phyloP scores from a whole-genome alignment of 805 yeast genomes.

The Lipomyces orientalis region DNA sequence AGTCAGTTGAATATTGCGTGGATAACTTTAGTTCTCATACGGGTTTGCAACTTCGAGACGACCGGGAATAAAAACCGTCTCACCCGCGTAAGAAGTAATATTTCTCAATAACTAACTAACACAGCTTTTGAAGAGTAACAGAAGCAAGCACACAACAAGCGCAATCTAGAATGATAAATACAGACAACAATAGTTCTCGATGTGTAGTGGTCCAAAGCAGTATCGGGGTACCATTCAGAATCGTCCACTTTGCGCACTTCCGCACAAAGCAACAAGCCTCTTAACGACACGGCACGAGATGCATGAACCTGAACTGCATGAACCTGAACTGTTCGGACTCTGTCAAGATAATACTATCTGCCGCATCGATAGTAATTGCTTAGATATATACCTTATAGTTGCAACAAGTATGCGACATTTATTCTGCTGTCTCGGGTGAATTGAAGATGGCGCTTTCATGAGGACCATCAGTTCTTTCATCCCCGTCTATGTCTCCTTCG shows the following conservation, averaged over 20 bases:
- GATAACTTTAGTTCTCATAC: no score
- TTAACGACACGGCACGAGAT: background rate
- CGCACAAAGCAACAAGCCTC: background rate
- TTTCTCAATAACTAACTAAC: no score
- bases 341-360: background rate
- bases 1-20: background rate
- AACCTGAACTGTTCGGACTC: background rate
- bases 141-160: background rate
- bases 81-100: no score
- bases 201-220: no score
- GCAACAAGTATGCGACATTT: no score
- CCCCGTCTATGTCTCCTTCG: no score
- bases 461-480: no score
- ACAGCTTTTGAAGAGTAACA: background rate
- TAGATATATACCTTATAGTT: background rate
- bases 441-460: no score
- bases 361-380: background rate
- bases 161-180: no score
- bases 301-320: background rate
- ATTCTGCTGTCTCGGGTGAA: no score
- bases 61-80: no score
- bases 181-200: background rate
- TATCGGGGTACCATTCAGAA: background rate
- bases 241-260: background rate
- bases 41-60: no score